Evolutionary conservation across 495 filamentous ascomycete genomes (phyloP).

Genomic region (Chlorociboria aeruginascens): DNA sequence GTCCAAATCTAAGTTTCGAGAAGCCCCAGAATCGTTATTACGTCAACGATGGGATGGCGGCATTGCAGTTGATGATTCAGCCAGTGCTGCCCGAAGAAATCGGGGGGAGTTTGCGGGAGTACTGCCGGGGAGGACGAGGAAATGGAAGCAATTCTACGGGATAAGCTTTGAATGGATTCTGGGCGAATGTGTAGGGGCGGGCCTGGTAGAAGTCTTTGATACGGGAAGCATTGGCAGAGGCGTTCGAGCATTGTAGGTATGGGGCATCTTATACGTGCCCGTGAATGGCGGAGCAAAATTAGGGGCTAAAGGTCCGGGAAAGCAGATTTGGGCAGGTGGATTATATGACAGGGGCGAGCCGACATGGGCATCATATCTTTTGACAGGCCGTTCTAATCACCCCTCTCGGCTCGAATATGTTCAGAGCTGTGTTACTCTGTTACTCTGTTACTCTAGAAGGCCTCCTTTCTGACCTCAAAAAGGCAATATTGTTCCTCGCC

Average conservation of each 20-base stretch:
- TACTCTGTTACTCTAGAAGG: no score
- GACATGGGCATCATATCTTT: no score
- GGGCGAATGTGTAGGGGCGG: constrained; percentile 65
- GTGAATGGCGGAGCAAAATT: no score
- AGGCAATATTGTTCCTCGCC: no score
- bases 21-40: constrained; percentile 54
- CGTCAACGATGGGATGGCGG: constrained; percentile 76
- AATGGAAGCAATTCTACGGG: constrained; percentile 73
- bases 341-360: no score
- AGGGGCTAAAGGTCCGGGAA: no score
- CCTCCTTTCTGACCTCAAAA: no score
- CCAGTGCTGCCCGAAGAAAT: constrained; percentile 45
- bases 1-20: constrained; percentile 47
- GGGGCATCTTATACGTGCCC: no score
- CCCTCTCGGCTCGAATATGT: no score
- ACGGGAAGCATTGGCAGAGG: constrained; percentile 71
- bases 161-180: constrained; percentile 68
- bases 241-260: constrained; percentile 39
- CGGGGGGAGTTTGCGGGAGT: constrained; percentile 60
- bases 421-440: no score
- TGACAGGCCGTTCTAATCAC: no score
- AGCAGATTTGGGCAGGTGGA: no score
- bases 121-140: constrained; percentile 64
- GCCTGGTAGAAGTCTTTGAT: constrained; percentile 74
- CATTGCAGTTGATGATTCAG: constrained; percentile 43